A percentile compares a stretch with the other conserved stretches of the same genome.
Evolutionary conservation across 345 rosid genomes (phyloP).

Genomic region (Boechera retrofracta): DNA sequence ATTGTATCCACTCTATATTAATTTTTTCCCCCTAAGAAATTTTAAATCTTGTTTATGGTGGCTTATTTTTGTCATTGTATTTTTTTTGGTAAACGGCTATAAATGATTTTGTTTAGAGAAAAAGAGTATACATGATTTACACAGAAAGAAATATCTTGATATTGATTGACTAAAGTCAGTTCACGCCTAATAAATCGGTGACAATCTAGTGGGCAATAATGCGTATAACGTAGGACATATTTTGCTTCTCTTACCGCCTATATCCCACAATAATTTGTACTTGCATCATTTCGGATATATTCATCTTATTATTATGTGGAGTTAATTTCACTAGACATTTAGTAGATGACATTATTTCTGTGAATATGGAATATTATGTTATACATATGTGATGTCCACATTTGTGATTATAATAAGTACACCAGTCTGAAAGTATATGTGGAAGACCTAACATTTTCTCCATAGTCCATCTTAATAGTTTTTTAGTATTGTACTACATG

Average conservation of each 20-base stretch:
- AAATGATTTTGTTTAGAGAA: background rate
- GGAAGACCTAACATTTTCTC: slow-evolving; percentile 23
- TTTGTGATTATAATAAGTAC: background rate
- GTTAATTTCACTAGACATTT: slow-evolving; percentile 12
- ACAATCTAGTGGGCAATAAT: slow-evolving; percentile 36
- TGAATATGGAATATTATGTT: background rate
- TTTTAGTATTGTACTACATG: slow-evolving; percentile 12
- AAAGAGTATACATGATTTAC: slow-evolving; percentile 15
- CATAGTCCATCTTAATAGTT: slow-evolving; percentile 2
- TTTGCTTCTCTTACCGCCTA: slow-evolving; percentile 28
- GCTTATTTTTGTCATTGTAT: slow-evolving; percentile 26
- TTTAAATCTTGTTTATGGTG: slow-evolving; percentile 12
- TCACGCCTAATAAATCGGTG: slow-evolving; percentile 44
- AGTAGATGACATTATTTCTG: slow-evolving; percentile 10
- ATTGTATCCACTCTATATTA: slow-evolving; percentile 34
- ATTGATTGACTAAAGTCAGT: slow-evolving; percentile 37
- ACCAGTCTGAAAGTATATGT: background rate
- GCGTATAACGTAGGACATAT: slow-evolving; percentile 38
- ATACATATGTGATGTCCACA: slow-evolving; percentile 5
- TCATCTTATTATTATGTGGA: slow-evolving; percentile 4
- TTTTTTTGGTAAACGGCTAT: background rate
- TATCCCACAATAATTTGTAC: slow-evolving; percentile 24
- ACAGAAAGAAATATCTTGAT: background rate
- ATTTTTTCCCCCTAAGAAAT: background rate
- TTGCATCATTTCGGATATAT: slow-evolving; percentile 2